Percentiles rank a stretch among this genome's conserved stretches.
Evolutionary conservation across 306 rosid species (phyloP).

Genomic region (Rosa rugosa): DNA sequence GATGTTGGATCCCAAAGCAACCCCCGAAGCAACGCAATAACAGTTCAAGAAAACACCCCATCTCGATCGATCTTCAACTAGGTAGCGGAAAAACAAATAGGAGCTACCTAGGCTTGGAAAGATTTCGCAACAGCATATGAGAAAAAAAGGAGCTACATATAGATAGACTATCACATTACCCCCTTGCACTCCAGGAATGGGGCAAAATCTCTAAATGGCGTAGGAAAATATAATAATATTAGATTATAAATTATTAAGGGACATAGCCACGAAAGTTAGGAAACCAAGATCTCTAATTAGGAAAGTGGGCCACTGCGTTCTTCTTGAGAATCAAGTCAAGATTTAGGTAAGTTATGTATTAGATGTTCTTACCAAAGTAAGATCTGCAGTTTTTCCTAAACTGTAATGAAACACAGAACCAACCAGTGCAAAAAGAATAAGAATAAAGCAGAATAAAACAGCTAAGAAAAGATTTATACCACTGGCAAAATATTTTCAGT

Average conservation of each 20-base stretch:
- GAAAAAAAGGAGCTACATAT: neutral
- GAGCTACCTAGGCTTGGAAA: no score
- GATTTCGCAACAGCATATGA: neutral
- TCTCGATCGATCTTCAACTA: neutral
- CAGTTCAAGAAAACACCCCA: neutral
- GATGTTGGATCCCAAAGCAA: neutral
- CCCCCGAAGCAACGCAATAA: neutral
- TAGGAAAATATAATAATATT: neutral
- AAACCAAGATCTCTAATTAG: neutral
- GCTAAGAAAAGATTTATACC: neutral
- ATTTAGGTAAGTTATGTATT: neutral
- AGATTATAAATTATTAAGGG: neutral
- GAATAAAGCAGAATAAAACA: no score
- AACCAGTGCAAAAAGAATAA: neutral
- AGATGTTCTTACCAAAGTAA: neutral
- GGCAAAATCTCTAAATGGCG: neutral
- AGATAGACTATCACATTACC: neutral
- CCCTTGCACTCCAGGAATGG: neutral
- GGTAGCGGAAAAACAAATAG: neutral
- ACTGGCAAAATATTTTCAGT: constrained; percentile 35
- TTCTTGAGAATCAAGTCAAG: neutral
- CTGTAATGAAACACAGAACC: neutral
- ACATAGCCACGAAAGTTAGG: neutral
- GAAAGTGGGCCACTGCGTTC: neutral
- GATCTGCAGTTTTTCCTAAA: neutral